A percentile compares a stretch with the other conserved stretches of the same genome.
Evolutionary conservation across 2,329 filamentous ascomycete genomes (phyloP).

Genomic region (Alternaria dauci): DNA sequence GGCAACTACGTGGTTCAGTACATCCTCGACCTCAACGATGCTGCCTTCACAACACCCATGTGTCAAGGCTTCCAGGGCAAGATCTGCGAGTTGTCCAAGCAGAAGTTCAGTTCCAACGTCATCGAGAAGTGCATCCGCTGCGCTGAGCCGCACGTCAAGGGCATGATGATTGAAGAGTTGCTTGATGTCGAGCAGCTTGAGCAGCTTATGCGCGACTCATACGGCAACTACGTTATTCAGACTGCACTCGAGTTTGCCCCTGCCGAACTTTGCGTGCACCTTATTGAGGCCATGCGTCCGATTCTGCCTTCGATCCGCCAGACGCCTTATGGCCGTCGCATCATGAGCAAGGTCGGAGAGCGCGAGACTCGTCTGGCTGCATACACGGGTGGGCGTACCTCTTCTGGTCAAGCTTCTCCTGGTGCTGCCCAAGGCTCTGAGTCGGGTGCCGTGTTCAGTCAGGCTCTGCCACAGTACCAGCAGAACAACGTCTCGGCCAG

Average conservation of each 20-base stretch:
- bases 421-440: slow-evolving; percentile 39
- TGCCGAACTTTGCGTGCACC: slow-evolving; percentile 54
- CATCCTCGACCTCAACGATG: slow-evolving; percentile 91
- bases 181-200: slow-evolving; percentile 78
- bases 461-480: slow-evolving; percentile 21
- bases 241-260: slow-evolving; percentile 68
- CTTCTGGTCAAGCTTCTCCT: slow-evolving; percentile 39
- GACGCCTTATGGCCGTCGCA: slow-evolving; percentile 93
- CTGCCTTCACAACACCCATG: slow-evolving; percentile 86
- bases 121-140: slow-evolving; percentile 93
- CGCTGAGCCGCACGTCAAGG: slow-evolving; percentile 75
- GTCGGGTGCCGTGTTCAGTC: slow-evolving; percentile 28
- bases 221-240: slow-evolving; percentile 97
- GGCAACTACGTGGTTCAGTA: slow-evolving; percentile 99
- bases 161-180: slow-evolving; percentile 86
- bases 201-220: slow-evolving; percentile 87
- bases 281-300: slow-evolving; percentile 86
- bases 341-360: slow-evolving; percentile 82
- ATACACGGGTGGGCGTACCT: slow-evolving; percentile 37
- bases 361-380: slow-evolving; percentile 55
- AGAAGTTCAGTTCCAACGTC: slow-evolving; percentile 99
- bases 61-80: slow-evolving; percentile 81
- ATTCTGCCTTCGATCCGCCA: slow-evolving; percentile 84
- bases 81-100: slow-evolving; percentile 78
- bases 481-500: slow-evolving; percentile 16